Evolutionary conservation across 768 basidiomycete genomes (phyloP).

Genomic region (Suillus placidus): DNA sequence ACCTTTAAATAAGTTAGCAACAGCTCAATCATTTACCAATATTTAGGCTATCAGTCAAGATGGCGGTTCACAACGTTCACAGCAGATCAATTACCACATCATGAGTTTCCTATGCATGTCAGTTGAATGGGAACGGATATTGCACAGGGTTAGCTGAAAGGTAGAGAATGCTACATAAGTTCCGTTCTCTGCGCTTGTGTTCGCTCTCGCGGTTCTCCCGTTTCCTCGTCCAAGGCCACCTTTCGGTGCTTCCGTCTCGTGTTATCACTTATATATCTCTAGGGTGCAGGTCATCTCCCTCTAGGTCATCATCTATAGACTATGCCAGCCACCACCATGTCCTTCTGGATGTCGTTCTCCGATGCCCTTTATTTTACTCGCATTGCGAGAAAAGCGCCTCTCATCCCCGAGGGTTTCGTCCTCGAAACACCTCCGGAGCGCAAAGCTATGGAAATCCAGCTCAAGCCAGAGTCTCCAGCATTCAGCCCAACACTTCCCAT

Average conservation of each 20-base stretch:
- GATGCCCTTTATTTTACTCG: neutral
- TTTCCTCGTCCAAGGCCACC: neutral
- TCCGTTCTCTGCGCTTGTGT: neutral
- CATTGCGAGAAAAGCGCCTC: neutral
- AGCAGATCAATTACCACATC: neutral
- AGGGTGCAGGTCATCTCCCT: slow-evolving; percentile 3
- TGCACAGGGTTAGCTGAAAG: neutral
- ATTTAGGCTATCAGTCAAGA: neutral
- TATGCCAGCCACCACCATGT: neutral
- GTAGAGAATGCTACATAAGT: neutral
- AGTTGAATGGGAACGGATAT: neutral
- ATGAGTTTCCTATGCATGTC: neutral
- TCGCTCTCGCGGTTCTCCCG: neutral
- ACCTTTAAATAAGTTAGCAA: neutral
- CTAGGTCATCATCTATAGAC: neutral
- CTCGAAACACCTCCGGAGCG: neutral
- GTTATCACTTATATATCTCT: neutral
- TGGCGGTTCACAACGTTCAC: neutral
- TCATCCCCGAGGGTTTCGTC: slow-evolving; percentile 6
- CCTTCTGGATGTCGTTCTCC: neutral
- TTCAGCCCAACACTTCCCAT: neutral
- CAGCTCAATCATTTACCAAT: neutral
- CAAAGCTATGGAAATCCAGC: neutral
- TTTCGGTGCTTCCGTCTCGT: neutral
- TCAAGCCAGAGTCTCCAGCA: neutral